These are phyloP conservation scores for Urochloa ruziziensis DNA, from an alignment of 176 grass and related monocot genomes.

Conservation along the genomic window DNA sequence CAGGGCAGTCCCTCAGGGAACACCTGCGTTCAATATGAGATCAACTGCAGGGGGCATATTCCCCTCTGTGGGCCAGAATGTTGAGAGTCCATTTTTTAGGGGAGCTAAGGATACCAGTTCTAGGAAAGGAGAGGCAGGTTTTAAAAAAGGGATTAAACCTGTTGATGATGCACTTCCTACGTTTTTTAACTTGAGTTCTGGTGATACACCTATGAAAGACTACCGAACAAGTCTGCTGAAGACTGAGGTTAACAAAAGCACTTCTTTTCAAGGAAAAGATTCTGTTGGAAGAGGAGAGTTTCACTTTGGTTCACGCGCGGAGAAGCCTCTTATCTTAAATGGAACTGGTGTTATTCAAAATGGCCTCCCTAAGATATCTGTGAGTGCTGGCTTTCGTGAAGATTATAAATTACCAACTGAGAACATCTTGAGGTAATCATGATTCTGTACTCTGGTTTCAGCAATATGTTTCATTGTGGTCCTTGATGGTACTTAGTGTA, in stretches of 20 bases:
- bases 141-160: slow-evolving; percentile 38
- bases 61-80: slow-evolving; percentile 31
- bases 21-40: slow-evolving; percentile 35
- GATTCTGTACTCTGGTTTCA: slow-evolving; percentile 7
- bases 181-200: slow-evolving; percentile 42
- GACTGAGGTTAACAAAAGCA: slow-evolving; percentile 37
- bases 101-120: slow-evolving; percentile 40
- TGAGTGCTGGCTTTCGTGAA: slow-evolving; percentile 18
- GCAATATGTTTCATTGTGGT: slow-evolving; percentile 1
- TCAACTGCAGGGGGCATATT: slow-evolving; percentile 41
- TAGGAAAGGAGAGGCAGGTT: slow-evolving; percentile 35
- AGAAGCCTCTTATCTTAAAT: slow-evolving; percentile 41
- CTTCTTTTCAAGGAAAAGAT: slow-evolving; percentile 39
- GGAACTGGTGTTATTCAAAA: slow-evolving; percentile 29
- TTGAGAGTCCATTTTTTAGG: slow-evolving; percentile 40
- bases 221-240: slow-evolving; percentile 34
- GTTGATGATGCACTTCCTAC: slow-evolving; percentile 34
- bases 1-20: slow-evolving; percentile 28
- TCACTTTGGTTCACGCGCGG: slow-evolving; percentile 39
- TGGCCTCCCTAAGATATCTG: slow-evolving; percentile 34
- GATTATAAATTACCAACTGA: slow-evolving; percentile 16
- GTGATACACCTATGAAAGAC: slow-evolving; percentile 43
- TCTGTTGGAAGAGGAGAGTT: slow-evolving; percentile 43
- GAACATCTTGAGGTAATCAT: slow-evolving; percentile 42
- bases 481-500: slow-evolving; percentile 15